A percentile compares a stretch with the other conserved stretches of the same genome.
Evolutionary conservation across 768 basidiomycete genomes (phyloP).

Genomic region (Pleurotus cornucopiae): DNA sequence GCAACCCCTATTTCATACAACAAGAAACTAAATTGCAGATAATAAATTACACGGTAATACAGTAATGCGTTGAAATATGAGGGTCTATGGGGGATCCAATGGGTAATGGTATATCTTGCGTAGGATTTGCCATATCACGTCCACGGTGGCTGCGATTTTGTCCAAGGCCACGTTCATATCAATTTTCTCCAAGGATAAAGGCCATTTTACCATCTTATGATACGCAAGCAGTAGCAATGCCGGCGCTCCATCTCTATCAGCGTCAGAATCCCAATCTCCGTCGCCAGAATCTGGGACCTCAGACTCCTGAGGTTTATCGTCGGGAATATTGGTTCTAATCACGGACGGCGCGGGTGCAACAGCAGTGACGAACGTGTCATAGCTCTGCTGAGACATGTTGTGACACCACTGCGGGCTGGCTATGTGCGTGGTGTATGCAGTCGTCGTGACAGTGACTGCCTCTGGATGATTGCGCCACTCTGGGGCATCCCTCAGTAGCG

Average conservation of each 20-base stretch:
- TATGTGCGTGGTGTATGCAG: conserved; percentile 22
- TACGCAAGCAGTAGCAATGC: background rate
- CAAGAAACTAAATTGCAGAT: background rate
- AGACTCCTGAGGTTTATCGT: background rate
- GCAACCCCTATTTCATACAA: background rate
- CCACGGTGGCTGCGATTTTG: conserved; percentile 33
- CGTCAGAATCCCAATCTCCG: background rate
- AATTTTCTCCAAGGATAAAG: conserved; percentile 18
- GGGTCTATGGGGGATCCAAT: conserved; percentile 37
- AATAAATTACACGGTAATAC: background rate
- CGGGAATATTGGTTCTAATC: background rate
- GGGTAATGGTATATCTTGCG: conserved; percentile 55
- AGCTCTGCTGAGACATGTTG: conserved; percentile 17
- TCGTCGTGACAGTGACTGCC: conserved; percentile 38
- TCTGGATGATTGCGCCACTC: conserved; percentile 17
- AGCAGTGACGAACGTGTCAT: conserved; percentile 11
- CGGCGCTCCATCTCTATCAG: background rate
- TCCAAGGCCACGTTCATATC: conserved; percentile 23
- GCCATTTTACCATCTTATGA: conserved; percentile 18
- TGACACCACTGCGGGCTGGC: conserved; percentile 19
- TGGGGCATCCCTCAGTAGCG: conserved; percentile 14
- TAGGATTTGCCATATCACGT: conserved; percentile 43
- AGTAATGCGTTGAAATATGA: background rate
- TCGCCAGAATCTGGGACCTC: background rate
- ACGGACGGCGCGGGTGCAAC: conserved; percentile 7